Evolutionary conservation across 2,329 filamentous ascomycete species (phyloP).

Genomic region (Pseudocercospora ulei): DNA sequence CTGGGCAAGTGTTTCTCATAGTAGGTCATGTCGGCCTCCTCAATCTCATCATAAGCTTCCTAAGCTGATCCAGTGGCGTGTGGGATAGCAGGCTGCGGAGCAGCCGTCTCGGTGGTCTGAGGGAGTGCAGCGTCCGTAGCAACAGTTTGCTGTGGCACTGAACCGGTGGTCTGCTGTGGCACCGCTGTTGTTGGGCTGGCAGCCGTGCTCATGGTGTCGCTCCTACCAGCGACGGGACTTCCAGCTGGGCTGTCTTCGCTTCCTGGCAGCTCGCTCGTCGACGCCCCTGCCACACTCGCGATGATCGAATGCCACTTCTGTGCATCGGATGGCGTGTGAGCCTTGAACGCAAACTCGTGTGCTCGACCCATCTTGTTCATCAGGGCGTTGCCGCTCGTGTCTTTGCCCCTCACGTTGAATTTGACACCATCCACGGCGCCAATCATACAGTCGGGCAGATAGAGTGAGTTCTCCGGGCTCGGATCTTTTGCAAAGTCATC

Average conservation of each 20-base stretch:
- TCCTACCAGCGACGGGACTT: constrained; percentile 18
- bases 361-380: constrained; percentile 69
- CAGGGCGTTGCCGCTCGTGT: constrained; percentile 65
- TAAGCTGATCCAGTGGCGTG: constrained; percentile 3
- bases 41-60: too few species aligned
- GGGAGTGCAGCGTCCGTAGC: not conserved
- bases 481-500: constrained; percentile 66
- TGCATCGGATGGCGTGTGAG: constrained; percentile 68
- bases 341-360: constrained; percentile 79
- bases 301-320: constrained; percentile 77
- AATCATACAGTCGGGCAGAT: constrained; percentile 79
- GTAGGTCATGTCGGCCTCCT: too few species aligned
- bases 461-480: constrained; percentile 76
- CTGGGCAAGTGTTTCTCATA: too few species aligned
- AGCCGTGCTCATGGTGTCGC: constrained; percentile 1
- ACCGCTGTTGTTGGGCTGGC: constrained; percentile 1
- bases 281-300: constrained; percentile 48
- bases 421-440: constrained; percentile 65
- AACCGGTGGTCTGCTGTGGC: constrained; percentile 4
- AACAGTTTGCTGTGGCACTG: not conserved
- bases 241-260: constrained; percentile 36
- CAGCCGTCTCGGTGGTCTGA: not conserved
- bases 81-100: not conserved
- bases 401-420: constrained; percentile 93
- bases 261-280: constrained; percentile 37